Evolutionary conservation across 257 asterid genomes (phyloP), one percentile per base, ranked within the genome.

Genomic region (Leptodermis oblonga): DNA sequence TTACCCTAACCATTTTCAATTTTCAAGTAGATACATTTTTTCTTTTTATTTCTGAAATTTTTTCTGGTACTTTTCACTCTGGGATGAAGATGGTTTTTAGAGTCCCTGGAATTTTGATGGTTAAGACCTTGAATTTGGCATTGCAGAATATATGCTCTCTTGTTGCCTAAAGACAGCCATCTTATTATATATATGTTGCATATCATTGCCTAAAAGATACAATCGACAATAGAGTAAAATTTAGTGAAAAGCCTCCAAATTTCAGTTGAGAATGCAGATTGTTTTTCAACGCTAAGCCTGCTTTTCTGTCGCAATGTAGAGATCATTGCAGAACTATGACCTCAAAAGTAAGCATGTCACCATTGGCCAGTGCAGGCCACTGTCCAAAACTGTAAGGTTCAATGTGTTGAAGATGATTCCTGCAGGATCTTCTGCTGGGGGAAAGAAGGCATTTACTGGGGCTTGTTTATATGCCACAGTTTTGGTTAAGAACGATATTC

Each of bases 361-460:
- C 33, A 81, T 91, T 68, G 96, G 96, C 45, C 97, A 91, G 79
- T 91, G 97, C 97, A 88, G 96, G 95, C 97, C 97, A 7, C 62
- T 88, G 80, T 88, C 97, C 2, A 90, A 90, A 65, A 90, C 97
- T 0, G 97, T 90, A 65, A 80, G 97, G 81, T 90, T 90, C 66
- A 90, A 90, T 41, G 97, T 90, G 23, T 79, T 90, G 60, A 90
- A 90, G 84, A 96, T 88, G 51, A 23, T 84, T 55, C 96, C 97
- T 37, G 97, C 96, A 45, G 97, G 97, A 48, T 85, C 97, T 46
- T 80, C 95, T 25, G 85, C 86, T n/a, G 82, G 67, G 17, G 97
- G 97, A 26, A 90, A 90, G 90, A 90, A 90, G 84, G 97, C 97
- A 3, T 90, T 90, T 26, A 76, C 89, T 4, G 96, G 90, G 59